Evolutionary conservation across 495 filamentous ascomycete species (phyloP).

Genomic region (Daldinia concentrica): DNA sequence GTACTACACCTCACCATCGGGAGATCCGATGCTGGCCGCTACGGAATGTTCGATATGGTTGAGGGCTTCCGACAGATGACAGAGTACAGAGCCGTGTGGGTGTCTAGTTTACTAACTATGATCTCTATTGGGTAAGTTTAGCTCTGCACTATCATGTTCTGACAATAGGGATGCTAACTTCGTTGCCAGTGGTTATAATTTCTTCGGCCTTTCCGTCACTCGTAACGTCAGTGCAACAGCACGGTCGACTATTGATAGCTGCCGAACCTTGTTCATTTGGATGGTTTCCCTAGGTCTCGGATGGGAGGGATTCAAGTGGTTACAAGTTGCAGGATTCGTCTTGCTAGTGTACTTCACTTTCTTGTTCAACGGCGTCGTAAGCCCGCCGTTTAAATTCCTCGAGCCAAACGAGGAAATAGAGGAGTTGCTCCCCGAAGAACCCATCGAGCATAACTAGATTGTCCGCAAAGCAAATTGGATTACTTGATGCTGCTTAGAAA

Average conservation of each 20-base stretch:
- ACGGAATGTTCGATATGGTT: slow-evolving; percentile 88
- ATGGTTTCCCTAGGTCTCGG: slow-evolving; percentile 90
- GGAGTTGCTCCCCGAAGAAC: slow-evolving; percentile 82
- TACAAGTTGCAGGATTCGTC: slow-evolving; percentile 88
- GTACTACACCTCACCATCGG: slow-evolving; percentile 81
- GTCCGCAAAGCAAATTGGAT: background rate
- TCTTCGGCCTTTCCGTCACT: slow-evolving; percentile 94
- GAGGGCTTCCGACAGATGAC: slow-evolving; percentile 85
- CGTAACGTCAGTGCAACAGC: slow-evolving; percentile 88
- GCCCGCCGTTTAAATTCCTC: slow-evolving; percentile 71
- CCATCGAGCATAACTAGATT: slow-evolving; percentile 74
- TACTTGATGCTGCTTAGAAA: slow-evolving; percentile 2
- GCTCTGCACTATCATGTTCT: slow-evolving; percentile 20
- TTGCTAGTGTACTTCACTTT: slow-evolving; percentile 97
- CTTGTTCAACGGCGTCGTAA: slow-evolving; percentile 91
- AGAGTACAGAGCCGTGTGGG: slow-evolving; percentile 70
- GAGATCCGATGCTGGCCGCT: slow-evolving; percentile 72
- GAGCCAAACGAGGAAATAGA: slow-evolving; percentile 66
- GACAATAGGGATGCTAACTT: slow-evolving; percentile 10
- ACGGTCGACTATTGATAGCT: slow-evolving; percentile 95
- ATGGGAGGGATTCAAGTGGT: slow-evolving; percentile 98
- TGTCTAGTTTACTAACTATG: slow-evolving; percentile 90
- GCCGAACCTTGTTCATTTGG: slow-evolving; percentile 98
- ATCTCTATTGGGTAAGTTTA: slow-evolving; percentile 86
- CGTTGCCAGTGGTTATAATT: slow-evolving; percentile 87